Evolutionary conservation across 805 yeast species (phyloP).

Genomic region (Yamadazyma takamatsuzukensis): DNA sequence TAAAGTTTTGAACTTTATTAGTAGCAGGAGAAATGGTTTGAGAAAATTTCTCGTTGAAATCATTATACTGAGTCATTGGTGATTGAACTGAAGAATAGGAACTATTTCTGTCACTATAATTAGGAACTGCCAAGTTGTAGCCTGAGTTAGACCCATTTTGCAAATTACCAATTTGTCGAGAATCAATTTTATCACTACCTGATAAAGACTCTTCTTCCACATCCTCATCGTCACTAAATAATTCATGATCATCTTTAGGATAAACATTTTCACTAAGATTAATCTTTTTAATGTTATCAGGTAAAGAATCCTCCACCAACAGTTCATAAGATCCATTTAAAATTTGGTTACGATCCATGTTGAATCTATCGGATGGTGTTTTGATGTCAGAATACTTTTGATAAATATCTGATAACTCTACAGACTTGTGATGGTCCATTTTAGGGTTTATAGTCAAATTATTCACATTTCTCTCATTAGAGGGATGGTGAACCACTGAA

Average conservation of each 20-base stretch:
- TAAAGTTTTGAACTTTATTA: conserved; percentile 4
- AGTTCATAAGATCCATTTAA: conserved; percentile 36
- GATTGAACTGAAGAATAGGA: conserved; percentile 38
- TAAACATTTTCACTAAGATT: conserved; percentile 26
- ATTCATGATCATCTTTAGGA: conserved; percentile 35
- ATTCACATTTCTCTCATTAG: conserved; percentile 6
- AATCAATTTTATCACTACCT: conserved; percentile 17
- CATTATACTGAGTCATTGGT: conserved; percentile 41
- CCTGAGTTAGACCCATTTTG: conserved; percentile 1
- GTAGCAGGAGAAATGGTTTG: conserved; percentile 10
- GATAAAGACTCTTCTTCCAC: conserved; percentile 17
- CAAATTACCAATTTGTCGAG: conserved; percentile 17
- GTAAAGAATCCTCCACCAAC: conserved; percentile 32
- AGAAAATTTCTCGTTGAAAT: conserved; percentile 36
- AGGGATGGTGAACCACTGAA: conserved; percentile 10
- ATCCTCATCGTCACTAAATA: conserved; percentile 32
- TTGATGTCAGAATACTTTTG: conserved; percentile 38
- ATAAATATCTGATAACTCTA: conserved; percentile 41
- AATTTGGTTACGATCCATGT: conserved; percentile 28
- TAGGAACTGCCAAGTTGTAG: conserved; percentile 9
- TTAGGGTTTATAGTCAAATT: conserved; percentile 9
- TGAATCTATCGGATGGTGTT: conserved; percentile 39
- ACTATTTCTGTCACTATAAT: conserved; percentile 24
- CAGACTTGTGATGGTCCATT: conserved; percentile 25
- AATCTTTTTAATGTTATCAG: conserved; percentile 25